phyloP scores from a whole-genome alignment of 768 basidiomycete genomes.

The Naganishia friedmannii region DNA sequence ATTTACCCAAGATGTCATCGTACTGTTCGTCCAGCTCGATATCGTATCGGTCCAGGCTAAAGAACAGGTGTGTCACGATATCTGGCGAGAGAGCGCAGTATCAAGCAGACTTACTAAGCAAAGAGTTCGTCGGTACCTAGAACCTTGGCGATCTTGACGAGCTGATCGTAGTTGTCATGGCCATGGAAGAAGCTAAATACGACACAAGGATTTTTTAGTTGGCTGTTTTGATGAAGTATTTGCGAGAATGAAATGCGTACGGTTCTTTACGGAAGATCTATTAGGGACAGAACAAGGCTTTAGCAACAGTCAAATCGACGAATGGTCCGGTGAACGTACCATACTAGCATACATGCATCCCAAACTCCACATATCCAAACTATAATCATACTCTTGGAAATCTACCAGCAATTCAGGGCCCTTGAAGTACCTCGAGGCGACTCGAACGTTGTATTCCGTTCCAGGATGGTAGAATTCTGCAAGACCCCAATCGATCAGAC shows the following conservation, averaged over 20 bases:
- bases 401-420: conserved; percentile 94
- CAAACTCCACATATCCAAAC: conserved; percentile 97
- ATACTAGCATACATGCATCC: conserved; percentile 99
- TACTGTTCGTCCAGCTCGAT: conserved; percentile 95
- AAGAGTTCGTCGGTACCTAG: conserved; percentile 94
- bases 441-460: conserved; percentile 96
- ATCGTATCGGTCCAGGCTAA: conserved; percentile 62
- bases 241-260: conserved; percentile 25
- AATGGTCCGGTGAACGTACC: conserved; percentile 59
- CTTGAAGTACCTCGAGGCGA: conserved; percentile 96
- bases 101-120: conserved; percentile 59
- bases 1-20: conserved; percentile 90
- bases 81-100: background rate
- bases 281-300: background rate
- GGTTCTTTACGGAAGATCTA: conserved; percentile 99
- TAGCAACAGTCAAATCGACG: background rate
- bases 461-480: conserved; percentile 98
- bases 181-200: conserved; percentile 78
- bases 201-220: background rate
- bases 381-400: conserved; percentile 98
- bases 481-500: conserved; percentile 97
- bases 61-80: background rate
- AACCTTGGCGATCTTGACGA: conserved; percentile 97
- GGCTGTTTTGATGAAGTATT: background rate
- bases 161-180: conserved; percentile 96